Evolutionary conservation across 163 green algal genomes (phyloP).

Genomic region (Prototheca wickerhamii): DNA sequence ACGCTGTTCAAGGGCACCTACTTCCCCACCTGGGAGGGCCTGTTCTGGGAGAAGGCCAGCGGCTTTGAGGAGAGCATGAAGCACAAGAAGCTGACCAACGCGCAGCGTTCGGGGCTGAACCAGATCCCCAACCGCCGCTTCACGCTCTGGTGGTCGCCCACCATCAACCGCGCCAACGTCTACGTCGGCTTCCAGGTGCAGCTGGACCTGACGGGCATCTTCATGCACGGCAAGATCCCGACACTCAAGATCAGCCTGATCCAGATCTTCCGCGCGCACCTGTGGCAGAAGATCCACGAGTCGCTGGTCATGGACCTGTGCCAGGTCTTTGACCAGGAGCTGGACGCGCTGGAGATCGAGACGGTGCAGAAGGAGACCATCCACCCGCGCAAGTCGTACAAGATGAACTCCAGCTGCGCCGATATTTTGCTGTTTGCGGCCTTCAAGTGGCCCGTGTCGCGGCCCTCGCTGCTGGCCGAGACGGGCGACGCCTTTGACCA

Average conservation of each 20-base stretch:
- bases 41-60: constrained; percentile 93
- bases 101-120: constrained; percentile 93
- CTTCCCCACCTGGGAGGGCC: constrained; percentile 99
- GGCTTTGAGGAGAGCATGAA: constrained; percentile 99
- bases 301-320: constrained; percentile 85
- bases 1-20: constrained; percentile 99
- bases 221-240: constrained; percentile 99
- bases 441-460: constrained; percentile 95
- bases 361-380: constrained; percentile 99
- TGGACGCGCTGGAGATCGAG: constrained; percentile 99
- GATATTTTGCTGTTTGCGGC: constrained; percentile 99
- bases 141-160: constrained; percentile 98
- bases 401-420: constrained; percentile 97
- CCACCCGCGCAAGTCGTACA: constrained; percentile 98
- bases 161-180: constrained; percentile 99
- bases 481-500: constrained; percentile 95
- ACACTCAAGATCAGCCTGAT: constrained; percentile 99
- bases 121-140: constrained; percentile 99
- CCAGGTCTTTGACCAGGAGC: constrained; percentile 91
- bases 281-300: constrained; percentile 99
- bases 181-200: constrained; percentile 99
- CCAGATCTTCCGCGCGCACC: constrained; percentile 98
- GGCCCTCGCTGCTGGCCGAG: constrained; percentile 93
- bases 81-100: constrained; percentile 99
- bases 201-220: constrained; percentile 99